phyloP scores from a whole-genome alignment of 2,329 filamentous ascomycete genomes.

The Ophiocordyceps australis region DNA sequence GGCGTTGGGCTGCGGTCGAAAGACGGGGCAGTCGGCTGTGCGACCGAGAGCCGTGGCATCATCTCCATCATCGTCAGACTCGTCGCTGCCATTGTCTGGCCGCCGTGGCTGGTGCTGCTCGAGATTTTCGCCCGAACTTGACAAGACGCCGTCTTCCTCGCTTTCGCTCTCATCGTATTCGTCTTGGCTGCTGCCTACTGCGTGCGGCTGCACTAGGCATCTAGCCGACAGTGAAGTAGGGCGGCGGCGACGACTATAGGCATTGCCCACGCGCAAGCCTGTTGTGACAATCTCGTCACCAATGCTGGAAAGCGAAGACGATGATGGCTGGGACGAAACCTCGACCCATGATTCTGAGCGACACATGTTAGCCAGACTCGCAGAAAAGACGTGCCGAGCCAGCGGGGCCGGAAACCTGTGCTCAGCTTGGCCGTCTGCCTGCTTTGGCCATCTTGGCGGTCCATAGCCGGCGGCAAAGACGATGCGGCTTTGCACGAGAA shows the following conservation, averaged over 20 bases:
- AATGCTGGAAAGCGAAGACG: slow-evolving; percentile 75
- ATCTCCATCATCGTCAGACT: slow-evolving; percentile 41
- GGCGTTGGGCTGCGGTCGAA: slow-evolving; percentile 79
- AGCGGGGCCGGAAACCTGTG: neutral
- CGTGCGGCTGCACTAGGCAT: slow-evolving; percentile 22
- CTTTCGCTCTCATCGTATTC: slow-evolving; percentile 90
- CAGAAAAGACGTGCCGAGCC: neutral
- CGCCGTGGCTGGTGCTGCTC: too few species aligned
- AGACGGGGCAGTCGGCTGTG: slow-evolving; percentile 33
- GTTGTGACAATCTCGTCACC: slow-evolving; percentile 83
- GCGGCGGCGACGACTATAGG: slow-evolving; percentile 42
- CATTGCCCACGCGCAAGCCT: slow-evolving; percentile 58
- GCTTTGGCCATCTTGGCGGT: slow-evolving; percentile 8
- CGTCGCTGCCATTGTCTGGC: slow-evolving; percentile 17
- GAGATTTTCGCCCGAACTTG: slow-evolving; percentile 21
- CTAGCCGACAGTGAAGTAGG: slow-evolving; percentile 13
- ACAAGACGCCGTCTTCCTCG: slow-evolving; percentile 46
- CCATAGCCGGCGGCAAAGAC: too few species aligned
- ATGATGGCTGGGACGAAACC: slow-evolving; percentile 80
- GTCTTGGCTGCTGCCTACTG: slow-evolving; percentile 56
- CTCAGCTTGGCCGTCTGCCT: slow-evolving; percentile 9
- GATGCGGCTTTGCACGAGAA: too few species aligned
- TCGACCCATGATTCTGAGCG: slow-evolving; percentile 87
- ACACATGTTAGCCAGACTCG: slow-evolving; percentile 10
- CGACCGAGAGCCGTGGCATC: slow-evolving; percentile 65